Evolutionary conservation across 371 early-diverging fungal species (phyloP).

Genomic region (Sporodiniella umbellata): DNA sequence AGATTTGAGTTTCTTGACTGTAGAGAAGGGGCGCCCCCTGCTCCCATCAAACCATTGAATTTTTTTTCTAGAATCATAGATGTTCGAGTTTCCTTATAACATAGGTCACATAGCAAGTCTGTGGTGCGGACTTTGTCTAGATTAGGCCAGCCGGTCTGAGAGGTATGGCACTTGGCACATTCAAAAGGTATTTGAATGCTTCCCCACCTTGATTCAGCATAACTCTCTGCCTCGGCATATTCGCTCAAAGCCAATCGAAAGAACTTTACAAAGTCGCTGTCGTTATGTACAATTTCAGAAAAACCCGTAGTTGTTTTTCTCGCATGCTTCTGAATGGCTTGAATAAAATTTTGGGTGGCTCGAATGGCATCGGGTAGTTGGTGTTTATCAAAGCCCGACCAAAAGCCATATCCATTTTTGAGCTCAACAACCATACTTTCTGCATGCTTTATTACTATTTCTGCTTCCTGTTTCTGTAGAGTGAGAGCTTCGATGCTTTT

Average conservation of each 20-base stretch:
- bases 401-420: constrained; percentile 15
- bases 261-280: constrained; percentile 19
- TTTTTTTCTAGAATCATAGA: constrained; percentile 45
- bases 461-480: constrained; percentile 5
- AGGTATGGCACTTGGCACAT: constrained; percentile 25
- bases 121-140: constrained; percentile 34
- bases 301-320: not conserved
- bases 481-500: constrained; percentile 7
- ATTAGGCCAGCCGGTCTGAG: constrained; percentile 30
- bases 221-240: constrained; percentile 27
- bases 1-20: constrained; percentile 12
- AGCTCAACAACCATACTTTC: constrained; percentile 8
- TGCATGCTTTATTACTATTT: not conserved
- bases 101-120: constrained; percentile 31
- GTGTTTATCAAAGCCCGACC: constrained; percentile 16
- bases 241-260: constrained; percentile 29
- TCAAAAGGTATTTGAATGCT: constrained; percentile 22
- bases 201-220: constrained; percentile 29
- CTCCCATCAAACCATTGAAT: constrained; percentile 12
- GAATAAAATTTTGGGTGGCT: constrained; percentile 12
- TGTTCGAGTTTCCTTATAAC: constrained; percentile 31
- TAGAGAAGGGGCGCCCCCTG: constrained; percentile 14
- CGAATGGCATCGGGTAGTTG: constrained; percentile 3
- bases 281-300: constrained; percentile 1
- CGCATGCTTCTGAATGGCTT: constrained; percentile 7